These are phyloP conservation scores for Kockovaella imperatae DNA, from an alignment of 768 basidiomycete genomes.

Conservation along the genomic window DNA sequence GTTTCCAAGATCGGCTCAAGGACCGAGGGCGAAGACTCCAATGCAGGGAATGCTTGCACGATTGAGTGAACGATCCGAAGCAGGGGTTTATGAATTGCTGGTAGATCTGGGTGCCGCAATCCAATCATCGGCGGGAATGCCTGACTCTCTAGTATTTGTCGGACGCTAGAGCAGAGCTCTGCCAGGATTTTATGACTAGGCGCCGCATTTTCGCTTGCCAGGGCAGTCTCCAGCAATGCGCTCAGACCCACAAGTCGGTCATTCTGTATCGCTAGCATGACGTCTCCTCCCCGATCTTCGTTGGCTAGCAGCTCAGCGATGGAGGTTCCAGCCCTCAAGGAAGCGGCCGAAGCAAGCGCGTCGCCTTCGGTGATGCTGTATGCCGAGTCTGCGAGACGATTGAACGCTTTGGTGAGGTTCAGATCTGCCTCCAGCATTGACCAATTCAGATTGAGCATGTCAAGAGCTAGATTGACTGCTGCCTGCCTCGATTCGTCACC, in stretches of 20 bases:
- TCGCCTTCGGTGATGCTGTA: constrained; percentile 61
- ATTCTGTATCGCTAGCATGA: constrained; percentile 74
- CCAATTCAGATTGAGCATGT: constrained; percentile 76
- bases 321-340: constrained; percentile 56
- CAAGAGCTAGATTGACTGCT: constrained; percentile 54
- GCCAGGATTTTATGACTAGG: constrained; percentile 55
- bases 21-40: too few species aligned
- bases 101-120: constrained; percentile 57
- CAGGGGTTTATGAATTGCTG: constrained; percentile 70
- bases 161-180: constrained; percentile 56
- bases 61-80: constrained; percentile 66
- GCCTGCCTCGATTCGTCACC: constrained; percentile 46
- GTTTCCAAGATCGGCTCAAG: constrained; percentile 56
- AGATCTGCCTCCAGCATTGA: constrained; percentile 75
- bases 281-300: constrained; percentile 68
- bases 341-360: constrained; percentile 51
- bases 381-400: constrained; percentile 58
- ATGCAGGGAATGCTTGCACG: constrained; percentile 1
- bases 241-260: constrained; percentile 66
- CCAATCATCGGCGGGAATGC: constrained; percentile 66
- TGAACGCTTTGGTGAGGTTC: constrained; percentile 69
- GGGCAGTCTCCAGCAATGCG: constrained; percentile 67
- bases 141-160: constrained; percentile 62
- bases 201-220: constrained; percentile 51
- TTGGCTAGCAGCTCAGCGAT: constrained; percentile 60